phyloP scores from a whole-genome alignment of 2,329 filamentous ascomycete species.

The Beauveria sp. region DNA sequence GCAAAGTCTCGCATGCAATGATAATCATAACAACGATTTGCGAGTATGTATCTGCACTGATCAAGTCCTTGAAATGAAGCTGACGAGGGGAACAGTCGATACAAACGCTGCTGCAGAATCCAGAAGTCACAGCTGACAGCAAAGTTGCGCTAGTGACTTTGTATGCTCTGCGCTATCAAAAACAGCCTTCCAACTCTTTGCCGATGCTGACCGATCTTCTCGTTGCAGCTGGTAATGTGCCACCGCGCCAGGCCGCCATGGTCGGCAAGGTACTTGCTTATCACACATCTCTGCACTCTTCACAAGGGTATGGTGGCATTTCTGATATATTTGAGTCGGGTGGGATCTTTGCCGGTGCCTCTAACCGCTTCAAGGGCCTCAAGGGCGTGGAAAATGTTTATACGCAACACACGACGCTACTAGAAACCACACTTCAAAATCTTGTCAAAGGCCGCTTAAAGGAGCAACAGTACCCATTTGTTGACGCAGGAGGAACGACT shows the following conservation, averaged over 20 bases:
- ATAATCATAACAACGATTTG: conserved; percentile 86
- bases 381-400: conserved; percentile 99
- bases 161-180: conserved; percentile 91
- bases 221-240: conserved; percentile 72
- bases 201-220: conserved; percentile 83
- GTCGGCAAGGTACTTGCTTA: conserved; percentile 79
- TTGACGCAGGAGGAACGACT: conserved; percentile 79
- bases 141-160: conserved; percentile 87
- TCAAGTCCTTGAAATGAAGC: background rate
- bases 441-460: conserved; percentile 85
- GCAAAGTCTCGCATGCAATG: conserved; percentile 93
- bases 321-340: conserved; percentile 87
- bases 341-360: conserved; percentile 83
- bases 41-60: conserved; percentile 49
- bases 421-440: conserved; percentile 84
- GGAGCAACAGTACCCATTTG: conserved; percentile 85
- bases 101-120: conserved; percentile 77
- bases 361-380: conserved; percentile 83
- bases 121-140: conserved; percentile 67
- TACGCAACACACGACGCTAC: conserved; percentile 85
- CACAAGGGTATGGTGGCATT: conserved; percentile 68
- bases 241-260: conserved; percentile 66
- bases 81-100: conserved; percentile 49
- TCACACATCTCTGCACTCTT: conserved; percentile 76
- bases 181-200: conserved; percentile 74